phyloP scores from a whole-genome alignment of 805 yeast genomes.

The Lachancea lanzarotensis region DNA sequence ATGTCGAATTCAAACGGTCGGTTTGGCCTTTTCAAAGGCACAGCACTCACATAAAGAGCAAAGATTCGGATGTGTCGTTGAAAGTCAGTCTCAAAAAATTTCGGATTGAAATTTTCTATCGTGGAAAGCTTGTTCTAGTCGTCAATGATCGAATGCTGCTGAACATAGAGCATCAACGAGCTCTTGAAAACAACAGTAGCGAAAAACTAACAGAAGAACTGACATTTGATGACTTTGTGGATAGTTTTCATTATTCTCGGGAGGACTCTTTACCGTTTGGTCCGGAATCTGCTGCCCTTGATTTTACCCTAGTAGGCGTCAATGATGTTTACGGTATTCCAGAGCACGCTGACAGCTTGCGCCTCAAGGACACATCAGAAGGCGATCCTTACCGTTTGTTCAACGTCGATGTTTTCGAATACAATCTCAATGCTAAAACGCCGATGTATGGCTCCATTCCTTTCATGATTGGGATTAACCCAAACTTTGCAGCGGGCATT shows the following conservation, averaged over 20 bases:
- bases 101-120: slow-evolving; percentile 41
- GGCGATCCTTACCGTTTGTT: slow-evolving; percentile 76
- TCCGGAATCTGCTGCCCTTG: slow-evolving; percentile 85
- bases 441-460: slow-evolving; percentile 98
- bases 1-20: neutral
- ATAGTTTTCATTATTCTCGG: slow-evolving; percentile 60
- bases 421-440: slow-evolving; percentile 70
- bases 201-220: slow-evolving; percentile 54
- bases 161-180: slow-evolving; percentile 78
- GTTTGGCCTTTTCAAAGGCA: slow-evolving; percentile 4
- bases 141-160: slow-evolving; percentile 66
- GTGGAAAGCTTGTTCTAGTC: slow-evolving; percentile 43
- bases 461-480: slow-evolving; percentile 63
- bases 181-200: slow-evolving; percentile 35
- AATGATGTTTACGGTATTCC: slow-evolving; percentile 86
- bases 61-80: slow-evolving; percentile 33
- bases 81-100: slow-evolving; percentile 44
- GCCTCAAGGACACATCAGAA: slow-evolving; percentile 59
- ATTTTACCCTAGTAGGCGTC: slow-evolving; percentile 57
- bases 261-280: slow-evolving; percentile 67
- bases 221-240: slow-evolving; percentile 60
- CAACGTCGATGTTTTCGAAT: slow-evolving; percentile 94
- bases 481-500: slow-evolving; percentile 57
- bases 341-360: slow-evolving; percentile 82
- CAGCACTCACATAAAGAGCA: neutral